Percentiles rank a stretch among this genome's conserved stretches.
phyloP scores from a whole-genome alignment of 305 asterid species.

The Solanum chacoense region DNA sequence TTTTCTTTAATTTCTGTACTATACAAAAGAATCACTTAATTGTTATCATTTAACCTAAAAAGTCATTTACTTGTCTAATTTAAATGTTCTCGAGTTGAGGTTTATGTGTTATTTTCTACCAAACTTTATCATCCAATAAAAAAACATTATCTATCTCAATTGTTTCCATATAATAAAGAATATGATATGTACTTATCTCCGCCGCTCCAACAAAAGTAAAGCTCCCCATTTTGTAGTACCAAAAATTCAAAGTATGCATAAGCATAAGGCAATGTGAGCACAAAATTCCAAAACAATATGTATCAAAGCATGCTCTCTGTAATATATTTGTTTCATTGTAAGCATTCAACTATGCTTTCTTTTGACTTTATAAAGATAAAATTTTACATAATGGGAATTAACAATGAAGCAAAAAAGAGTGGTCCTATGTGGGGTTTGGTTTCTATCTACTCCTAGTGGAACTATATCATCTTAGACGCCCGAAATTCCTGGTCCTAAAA shows the following conservation, averaged over 20 bases:
- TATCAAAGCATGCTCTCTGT: conserved; percentile 3
- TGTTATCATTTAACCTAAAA: not conserved
- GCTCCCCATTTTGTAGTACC: not conserved
- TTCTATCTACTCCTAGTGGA: not conserved
- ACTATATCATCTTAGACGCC: not conserved
- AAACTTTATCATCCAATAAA: not conserved
- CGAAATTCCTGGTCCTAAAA: not conserved
- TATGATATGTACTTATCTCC: not conserved
- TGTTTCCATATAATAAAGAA: not conserved
- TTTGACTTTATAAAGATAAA: not conserved
- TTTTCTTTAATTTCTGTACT: not conserved
- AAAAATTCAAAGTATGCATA: not conserved
- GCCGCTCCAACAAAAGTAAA: not conserved
- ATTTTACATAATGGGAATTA: not conserved
- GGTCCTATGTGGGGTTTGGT: not conserved
- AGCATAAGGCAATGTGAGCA: not conserved
- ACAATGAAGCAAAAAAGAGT: not conserved
- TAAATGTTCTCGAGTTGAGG: not conserved
- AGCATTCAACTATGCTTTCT: not conserved
- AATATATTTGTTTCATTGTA: not conserved
- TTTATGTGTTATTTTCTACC: not conserved
- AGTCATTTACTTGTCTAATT: not conserved
- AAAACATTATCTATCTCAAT: not conserved
- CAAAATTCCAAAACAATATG: conserved; percentile 1
- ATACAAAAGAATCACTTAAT: not conserved